A percentile compares a stretch with the other conserved stretches of the same genome.
These are phyloP conservation scores for Coffea canephora DNA, from an alignment of 257 asterid species.

Conservation along the genomic window DNA sequence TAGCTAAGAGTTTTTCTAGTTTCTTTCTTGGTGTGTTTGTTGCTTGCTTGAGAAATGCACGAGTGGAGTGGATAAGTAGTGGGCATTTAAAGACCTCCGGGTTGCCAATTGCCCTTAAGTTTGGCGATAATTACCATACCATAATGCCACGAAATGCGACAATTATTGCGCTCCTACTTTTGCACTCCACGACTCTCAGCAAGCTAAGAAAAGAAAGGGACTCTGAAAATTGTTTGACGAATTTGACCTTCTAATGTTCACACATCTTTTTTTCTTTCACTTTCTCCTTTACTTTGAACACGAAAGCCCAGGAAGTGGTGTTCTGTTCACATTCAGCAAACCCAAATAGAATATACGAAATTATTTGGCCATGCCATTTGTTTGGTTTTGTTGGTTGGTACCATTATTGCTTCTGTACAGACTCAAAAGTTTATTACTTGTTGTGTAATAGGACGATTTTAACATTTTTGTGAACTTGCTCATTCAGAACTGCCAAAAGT, in stretches of 20 bases:
- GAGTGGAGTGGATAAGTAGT: not conserved
- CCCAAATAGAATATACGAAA: not conserved
- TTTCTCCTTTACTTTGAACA: no score
- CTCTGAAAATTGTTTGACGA: slow-evolving; percentile 7
- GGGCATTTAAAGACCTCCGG: slow-evolving; percentile 11
- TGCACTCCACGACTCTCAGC: not conserved
- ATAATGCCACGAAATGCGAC: no score
- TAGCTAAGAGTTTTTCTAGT: not conserved
- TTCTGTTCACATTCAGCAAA: slow-evolving; percentile 14
- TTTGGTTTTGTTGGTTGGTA: not conserved
- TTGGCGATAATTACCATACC: slow-evolving; percentile 12
- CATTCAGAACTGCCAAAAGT: not conserved
- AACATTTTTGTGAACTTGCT: no score
- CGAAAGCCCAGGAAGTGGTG: not conserved
- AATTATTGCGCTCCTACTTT: not conserved
- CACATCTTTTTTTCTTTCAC: not conserved
- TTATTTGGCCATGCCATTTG: not conserved
- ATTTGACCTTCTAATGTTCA: slow-evolving; percentile 17
- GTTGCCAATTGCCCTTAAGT: slow-evolving; percentile 7
- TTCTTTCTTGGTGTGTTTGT: not conserved
- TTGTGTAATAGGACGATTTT: no score
- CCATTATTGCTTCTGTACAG: no score
- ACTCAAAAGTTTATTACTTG: no score
- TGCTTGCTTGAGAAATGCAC: not conserved
- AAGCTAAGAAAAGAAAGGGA: not conserved